Conservation (phyloP, 2,329 filamentous ascomycete species). For the Talaromyces sp. region DNA sequence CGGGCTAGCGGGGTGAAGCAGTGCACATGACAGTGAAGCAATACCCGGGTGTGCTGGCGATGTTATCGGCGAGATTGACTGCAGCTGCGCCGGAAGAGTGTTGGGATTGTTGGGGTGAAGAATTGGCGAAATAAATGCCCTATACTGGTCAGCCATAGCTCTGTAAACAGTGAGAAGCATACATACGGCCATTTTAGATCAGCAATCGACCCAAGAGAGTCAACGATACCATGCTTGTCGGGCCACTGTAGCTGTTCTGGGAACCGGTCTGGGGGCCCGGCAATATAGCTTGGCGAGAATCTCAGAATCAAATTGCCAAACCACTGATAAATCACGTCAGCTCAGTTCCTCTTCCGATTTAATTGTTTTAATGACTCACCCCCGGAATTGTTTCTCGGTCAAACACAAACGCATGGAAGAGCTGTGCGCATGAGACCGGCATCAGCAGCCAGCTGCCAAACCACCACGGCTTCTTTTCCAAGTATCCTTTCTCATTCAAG, state of each 20-base stretch:
- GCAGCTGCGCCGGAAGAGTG: conserved; percentile 54
- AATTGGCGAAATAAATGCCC: conserved; percentile 75
- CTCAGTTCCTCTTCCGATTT: neutral
- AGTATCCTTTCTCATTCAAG: conserved; percentile 65
- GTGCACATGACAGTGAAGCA: conserved; percentile 77
- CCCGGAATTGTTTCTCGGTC: conserved; percentile 68
- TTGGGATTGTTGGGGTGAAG: conserved; percentile 68
- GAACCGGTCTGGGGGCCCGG: conserved; percentile 63
- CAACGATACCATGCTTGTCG: conserved; percentile 66
- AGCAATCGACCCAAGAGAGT: conserved; percentile 76
- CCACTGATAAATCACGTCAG: conserved; percentile 36
- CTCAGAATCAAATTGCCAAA: conserved; percentile 62
- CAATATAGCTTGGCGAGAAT: conserved; percentile 74
- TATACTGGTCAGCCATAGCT: conserved; percentile 25
- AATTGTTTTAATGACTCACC: conserved; percentile 34
- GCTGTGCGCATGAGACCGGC: conserved; percentile 68
- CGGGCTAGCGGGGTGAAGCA: conserved; percentile 80
- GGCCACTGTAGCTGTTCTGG: conserved; percentile 69
- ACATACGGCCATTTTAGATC: conserved; percentile 76
- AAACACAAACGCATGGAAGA: conserved; percentile 71
- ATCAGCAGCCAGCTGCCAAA: conserved; percentile 79
- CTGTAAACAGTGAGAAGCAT: neutral
- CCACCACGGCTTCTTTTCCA: conserved; percentile 71
- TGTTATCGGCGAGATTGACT: conserved; percentile 71
- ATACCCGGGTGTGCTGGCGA: conserved; percentile 83